Evolutionary conservation across 768 basidiomycete genomes (phyloP), one percentile per base, ranked within the genome.

Genomic region (Gloeophyllum trabeum): DNA sequence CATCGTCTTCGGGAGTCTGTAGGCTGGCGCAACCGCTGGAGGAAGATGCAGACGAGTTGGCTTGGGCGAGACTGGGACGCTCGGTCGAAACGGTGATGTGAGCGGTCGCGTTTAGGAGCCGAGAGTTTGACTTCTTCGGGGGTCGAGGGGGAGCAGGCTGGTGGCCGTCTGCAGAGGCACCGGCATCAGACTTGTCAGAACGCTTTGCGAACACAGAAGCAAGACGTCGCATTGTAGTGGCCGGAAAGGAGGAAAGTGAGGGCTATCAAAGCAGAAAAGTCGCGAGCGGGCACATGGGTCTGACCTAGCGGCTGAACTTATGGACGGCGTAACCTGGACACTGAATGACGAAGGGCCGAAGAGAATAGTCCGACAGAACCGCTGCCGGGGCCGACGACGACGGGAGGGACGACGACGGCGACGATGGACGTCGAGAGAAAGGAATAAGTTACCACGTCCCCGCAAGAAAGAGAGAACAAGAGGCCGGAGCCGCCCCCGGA

Each of bases 1-100:
- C 45, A 41, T 76, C 73, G 42, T 81, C 80, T 52, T 75, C 76
- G 35, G 79, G 77, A 5, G 79, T 80, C 43, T 68, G 76, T 26
- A 76, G 56, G 46, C 56, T 58, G 44, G 65, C 61, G 18, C 71
- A 76, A 22, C 69, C 71, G 30, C 73, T 76, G 32, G 69, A 71
- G n/a, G 79, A 82, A 4, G 79, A 79, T 6, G 74, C 69, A 4
- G 73, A 72, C 10, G 79, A 79, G 39, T 66, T 62, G 12, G 64
- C 60, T 35, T 61, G 65, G 54, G 70, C 41, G 40, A 23, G 47
- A 49, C 14, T 46, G 21, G 48, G 50, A 44, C 44, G 52, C 22
- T 58, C 62, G 45, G 52, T 51, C 18, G 37, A 37, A 48, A 53
- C 56, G 57, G 60, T 51, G 61, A 48, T 44, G 40, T 41, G 40